Conservation (phyloP, 208 protist genomes). For the Histomonas meleagridis region DNA sequence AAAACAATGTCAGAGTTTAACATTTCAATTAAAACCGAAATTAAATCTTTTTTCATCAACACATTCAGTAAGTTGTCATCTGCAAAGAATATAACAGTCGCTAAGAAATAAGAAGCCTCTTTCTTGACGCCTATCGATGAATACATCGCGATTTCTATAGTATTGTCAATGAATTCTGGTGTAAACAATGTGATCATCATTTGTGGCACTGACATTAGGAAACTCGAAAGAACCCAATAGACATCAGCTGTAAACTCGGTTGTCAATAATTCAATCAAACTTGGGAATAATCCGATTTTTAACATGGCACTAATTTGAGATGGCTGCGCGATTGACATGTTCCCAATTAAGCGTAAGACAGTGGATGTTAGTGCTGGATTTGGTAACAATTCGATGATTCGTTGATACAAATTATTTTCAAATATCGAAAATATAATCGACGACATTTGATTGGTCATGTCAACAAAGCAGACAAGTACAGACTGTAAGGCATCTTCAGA, state of each 20-base stretch:
- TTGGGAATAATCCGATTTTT: neutral
- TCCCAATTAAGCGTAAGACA: neutral
- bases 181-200: neutral
- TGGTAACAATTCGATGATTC: neutral
- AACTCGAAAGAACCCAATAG: neutral
- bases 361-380: neutral
- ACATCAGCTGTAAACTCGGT: slow-evolving; percentile 7
- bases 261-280: neutral
- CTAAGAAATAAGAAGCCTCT: neutral
- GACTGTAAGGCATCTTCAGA: neutral
- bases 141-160: neutral
- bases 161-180: neutral
- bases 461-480: neutral
- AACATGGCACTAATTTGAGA: neutral
- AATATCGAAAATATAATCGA: neutral
- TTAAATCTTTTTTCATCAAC: neutral
- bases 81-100: neutral
- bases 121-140: neutral
- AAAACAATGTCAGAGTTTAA: neutral
- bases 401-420: neutral
- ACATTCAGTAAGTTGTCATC: neutral
- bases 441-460: neutral
- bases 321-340: neutral
- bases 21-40: slow-evolving; percentile 18
- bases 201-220: neutral